A percentile compares a stretch with the other conserved stretches of the same genome.
Conservation (phyloP, 1,284 basidiomycete genomes). For the Megacollybia platyphylla region DNA sequence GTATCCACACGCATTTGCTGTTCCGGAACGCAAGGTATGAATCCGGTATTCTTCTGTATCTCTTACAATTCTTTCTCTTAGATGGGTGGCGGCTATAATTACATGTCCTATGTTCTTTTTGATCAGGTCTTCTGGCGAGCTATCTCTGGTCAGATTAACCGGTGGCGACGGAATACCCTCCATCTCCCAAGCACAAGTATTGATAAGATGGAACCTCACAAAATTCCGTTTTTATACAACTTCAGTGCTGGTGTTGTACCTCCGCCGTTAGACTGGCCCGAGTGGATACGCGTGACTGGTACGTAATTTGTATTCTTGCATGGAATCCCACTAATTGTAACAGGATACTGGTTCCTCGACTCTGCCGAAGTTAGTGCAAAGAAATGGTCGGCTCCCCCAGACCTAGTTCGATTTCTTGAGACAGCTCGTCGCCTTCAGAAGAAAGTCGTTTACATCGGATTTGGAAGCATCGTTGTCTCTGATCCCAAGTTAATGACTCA, state of each 20-base stretch:
- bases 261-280: slow-evolving; percentile 92
- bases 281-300: slow-evolving; percentile 96
- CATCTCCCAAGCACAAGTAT: slow-evolving; percentile 71
- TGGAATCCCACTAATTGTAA: slow-evolving; percentile 4
- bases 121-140: slow-evolving; percentile 98
- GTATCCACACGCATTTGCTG: slow-evolving; percentile 96
- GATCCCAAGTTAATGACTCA: slow-evolving; percentile 89
- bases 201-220: slow-evolving; percentile 92
- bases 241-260: slow-evolving; percentile 87
- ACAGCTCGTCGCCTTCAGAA: slow-evolving; percentile 59
- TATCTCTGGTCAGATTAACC: slow-evolving; percentile 87
- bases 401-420: slow-evolving; percentile 75
- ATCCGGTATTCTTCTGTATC: slow-evolving; percentile 3
- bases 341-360: slow-evolving; percentile 92
- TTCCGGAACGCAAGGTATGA: slow-evolving; percentile 75
- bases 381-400: slow-evolving; percentile 80
- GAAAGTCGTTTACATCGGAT: slow-evolving; percentile 96
- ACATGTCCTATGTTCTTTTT: slow-evolving; percentile 93
- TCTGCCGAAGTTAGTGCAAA: slow-evolving; percentile 78
- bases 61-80: slow-evolving; percentile 18
- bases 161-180: slow-evolving; percentile 79
- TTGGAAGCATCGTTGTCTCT: slow-evolving; percentile 96
- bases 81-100: slow-evolving; percentile 96
- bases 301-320: slow-evolving; percentile 6
- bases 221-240: slow-evolving; percentile 96